Evolutionary conservation across 1,139 yeast genomes (phyloP), one percentile per base, ranked within the genome.

Genomic region (Hanseniaspora gamundiae): DNA sequence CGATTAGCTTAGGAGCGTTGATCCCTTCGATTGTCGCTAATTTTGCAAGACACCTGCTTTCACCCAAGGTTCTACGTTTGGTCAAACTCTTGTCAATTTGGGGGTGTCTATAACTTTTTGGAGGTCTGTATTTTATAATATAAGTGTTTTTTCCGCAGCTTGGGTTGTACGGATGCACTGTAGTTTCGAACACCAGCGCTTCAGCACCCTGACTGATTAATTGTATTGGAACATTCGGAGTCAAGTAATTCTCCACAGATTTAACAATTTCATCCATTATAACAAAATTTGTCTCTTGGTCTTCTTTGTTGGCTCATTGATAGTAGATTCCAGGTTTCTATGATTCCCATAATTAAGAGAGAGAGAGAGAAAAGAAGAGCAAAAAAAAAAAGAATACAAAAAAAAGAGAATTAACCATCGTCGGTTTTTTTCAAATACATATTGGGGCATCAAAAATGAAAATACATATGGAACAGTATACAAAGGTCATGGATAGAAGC

Each of bases 181-280:
- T 47, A 0, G 93, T 74, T 28, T 68, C 63, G 59, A 82, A 85
- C 2, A 87, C 91, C 20, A 85, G 69, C 0, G 96, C 95, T 58
- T 88, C 97, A 0, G 97, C 96, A n/a, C 97, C 97, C 58, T 88
- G 97, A 0, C 95, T 83, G 2, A 85, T 67, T 38, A 78, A 68
- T 2, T 61, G 56, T 11, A 80, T 53, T 3, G 77, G 74, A 29
- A 78, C 64, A 43, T 71, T 65, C 2, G 73, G 68, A 2, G 58
- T 53, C 42, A 80, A 53, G 45, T 69, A 62, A 6, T 52, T 45
- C 47, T 69, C 61, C 2, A 78, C 78, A 42, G 62, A 59, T 9
- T 58, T 60, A 22, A 65, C 30, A 3, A 65, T 52, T 19, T 56
- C 57, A 9, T 57, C 58, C 6, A 69, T 64, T n/a, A n/a, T n/a